Conservation (phyloP, 148 eudicot genomes). For the Nepenthes gracilis region DNA sequence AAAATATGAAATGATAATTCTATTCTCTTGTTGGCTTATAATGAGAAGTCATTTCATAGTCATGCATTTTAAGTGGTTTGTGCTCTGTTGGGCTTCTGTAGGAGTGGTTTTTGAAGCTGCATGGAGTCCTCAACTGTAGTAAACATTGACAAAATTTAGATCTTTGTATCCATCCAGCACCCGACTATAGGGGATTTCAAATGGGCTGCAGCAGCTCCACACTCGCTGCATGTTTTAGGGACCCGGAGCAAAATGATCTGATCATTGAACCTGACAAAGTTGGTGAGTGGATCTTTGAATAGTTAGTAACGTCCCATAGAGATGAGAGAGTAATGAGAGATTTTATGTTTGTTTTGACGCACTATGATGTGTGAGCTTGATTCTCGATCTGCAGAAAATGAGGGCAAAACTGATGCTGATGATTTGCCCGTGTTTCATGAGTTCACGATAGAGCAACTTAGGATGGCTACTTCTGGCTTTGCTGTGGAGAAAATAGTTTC, state of each 20-base stretch:
- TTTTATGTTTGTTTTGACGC: neutral
- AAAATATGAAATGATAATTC: too few species aligned
- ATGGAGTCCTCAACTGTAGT: too few species aligned
- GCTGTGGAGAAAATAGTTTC: conserved; percentile 12
- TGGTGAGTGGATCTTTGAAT: conserved; percentile 1
- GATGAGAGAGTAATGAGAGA: neutral
- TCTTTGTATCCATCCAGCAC: too few species aligned
- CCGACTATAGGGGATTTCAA: too few species aligned
- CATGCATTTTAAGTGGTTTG: too few species aligned
- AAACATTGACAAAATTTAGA: too few species aligned
- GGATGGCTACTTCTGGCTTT: conserved; percentile 13
- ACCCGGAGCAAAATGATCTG: neutral
- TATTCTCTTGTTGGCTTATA: too few species aligned
- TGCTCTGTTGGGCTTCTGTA: too few species aligned
- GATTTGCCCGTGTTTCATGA: conserved; percentile 8
- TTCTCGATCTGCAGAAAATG: conserved; percentile 4
- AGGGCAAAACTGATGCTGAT: conserved; percentile 5
- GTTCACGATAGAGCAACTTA: conserved; percentile 4
- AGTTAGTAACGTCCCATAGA: neutral
- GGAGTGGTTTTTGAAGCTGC: too few species aligned
- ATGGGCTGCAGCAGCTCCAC: conserved; percentile 10
- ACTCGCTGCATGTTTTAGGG: conserved; percentile 6
- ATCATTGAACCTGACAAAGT: neutral
- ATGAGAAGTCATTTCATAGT: too few species aligned
- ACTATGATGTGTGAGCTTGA: neutral